A percentile compares a stretch with the other conserved stretches of the same genome.
phyloP scores from a whole-genome alignment of 768 basidiomycete genomes.

The Lentinula sp. region DNA sequence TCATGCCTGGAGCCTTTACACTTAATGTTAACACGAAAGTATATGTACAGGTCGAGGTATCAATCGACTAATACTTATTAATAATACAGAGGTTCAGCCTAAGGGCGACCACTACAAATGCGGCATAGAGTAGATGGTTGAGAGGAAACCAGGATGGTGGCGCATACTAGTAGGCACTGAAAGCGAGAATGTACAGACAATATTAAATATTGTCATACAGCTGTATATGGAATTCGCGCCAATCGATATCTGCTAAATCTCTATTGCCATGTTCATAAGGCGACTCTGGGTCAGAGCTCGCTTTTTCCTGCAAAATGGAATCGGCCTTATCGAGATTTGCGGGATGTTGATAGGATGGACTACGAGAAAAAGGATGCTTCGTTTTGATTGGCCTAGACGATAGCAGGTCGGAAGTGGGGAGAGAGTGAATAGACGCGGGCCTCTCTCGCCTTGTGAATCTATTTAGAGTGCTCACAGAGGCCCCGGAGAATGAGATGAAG shows the following conservation, averaged over 20 bases:
- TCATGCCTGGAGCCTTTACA: no score
- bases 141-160: no score
- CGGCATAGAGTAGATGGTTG: no score
- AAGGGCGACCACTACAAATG: no score
- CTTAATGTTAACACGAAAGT: no score
- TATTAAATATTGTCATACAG: conserved; percentile 17
- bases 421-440: conserved; percentile 24
- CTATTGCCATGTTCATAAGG: conserved; percentile 22
- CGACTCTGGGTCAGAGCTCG: conserved; percentile 8
- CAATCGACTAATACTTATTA: no score
- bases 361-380: conserved; percentile 10
- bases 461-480: conserved; percentile 21
- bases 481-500: conserved; percentile 33
- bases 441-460: conserved; percentile 16
- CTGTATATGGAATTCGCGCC: conserved; percentile 53
- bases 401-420: conserved; percentile 18
- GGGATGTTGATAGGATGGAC: conserved; percentile 23
- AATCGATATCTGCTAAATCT: conserved; percentile 40
- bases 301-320: conserved; percentile 29
- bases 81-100: no score
- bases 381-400: background rate
- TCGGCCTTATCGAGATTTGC: conserved; percentile 24
- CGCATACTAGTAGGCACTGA: no score
- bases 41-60: no score
- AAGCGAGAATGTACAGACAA: background rate